A percentile compares a stretch with the other conserved stretches of the same genome.
Evolutionary conservation across 148 eudicot genomes (phyloP).

Genomic region (Agrostemma githago): DNA sequence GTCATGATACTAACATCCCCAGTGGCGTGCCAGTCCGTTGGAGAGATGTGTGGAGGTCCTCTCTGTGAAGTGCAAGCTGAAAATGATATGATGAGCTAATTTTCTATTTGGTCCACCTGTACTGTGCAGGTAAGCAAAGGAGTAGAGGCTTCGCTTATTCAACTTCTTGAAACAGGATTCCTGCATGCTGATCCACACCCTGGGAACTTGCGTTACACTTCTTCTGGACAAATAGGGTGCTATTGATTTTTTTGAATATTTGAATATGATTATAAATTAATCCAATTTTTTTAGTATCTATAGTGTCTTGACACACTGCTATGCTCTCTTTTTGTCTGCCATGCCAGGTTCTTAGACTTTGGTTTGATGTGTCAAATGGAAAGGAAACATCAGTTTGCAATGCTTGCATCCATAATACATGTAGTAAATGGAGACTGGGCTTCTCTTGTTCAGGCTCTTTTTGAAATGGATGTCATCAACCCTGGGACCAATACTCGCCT

Average conservation of each 20-base stretch:
- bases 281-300: constrained; percentile 5
- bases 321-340: constrained; percentile 8
- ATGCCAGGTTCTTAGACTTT: constrained; percentile 83
- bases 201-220: constrained; percentile 81
- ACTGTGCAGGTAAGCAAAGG: constrained; percentile 70
- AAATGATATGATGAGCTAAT: background rate
- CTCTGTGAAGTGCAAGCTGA: background rate
- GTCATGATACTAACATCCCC: background rate
- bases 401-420: constrained; percentile 93
- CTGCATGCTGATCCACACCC: constrained; percentile 99
- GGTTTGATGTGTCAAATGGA: constrained; percentile 95
- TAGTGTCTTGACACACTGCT: background rate
- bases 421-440: constrained; percentile 97
- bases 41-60: background rate
- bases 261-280: background rate
- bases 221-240: constrained; percentile 88
- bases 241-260: background rate
- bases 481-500: constrained; percentile 73
- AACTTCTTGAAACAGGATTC: constrained; percentile 92
- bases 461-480: constrained; percentile 73
- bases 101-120: background rate
- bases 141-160: constrained; percentile 82
- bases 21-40: background rate
- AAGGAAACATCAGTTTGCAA: constrained; percentile 91
- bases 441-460: constrained; percentile 76